A percentile compares a stretch with the other conserved stretches of the same genome.
These are phyloP conservation scores for Globisporangium sylvaticum DNA, from an alignment of 352 stramenopile genomes.

Conservation along the genomic window DNA sequence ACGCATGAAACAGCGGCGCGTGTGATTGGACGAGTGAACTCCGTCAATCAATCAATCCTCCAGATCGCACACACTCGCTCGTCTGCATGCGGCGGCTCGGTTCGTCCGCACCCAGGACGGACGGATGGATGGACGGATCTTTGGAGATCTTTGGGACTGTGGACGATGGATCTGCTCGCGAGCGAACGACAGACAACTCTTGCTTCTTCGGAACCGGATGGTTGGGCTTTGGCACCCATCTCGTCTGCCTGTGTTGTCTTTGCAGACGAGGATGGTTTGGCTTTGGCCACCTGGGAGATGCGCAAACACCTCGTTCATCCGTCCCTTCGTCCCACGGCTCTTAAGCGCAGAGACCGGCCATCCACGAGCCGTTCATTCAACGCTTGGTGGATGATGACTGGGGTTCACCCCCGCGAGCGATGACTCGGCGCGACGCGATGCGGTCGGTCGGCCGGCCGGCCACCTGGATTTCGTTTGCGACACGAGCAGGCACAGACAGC, in stretches of 20 bases:
- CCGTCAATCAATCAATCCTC: neutral
- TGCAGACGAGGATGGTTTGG: conserved; percentile 8
- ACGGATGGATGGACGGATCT: conserved; percentile 2
- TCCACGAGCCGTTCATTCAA: conserved; percentile 1
- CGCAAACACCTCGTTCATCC: conserved; percentile 1
- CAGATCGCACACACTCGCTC: neutral
- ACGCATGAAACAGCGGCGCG: neutral
- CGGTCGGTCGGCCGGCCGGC: neutral
- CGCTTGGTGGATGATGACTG: neutral
- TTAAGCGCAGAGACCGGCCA: neutral
- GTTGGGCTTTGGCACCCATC: neutral
- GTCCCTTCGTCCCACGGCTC: neutral
- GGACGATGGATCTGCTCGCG: conserved; percentile 2
- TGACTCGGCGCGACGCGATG: conserved; percentile 13
- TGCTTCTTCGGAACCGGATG: conserved; percentile 1
- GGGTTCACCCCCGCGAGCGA: neutral
- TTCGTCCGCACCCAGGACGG: neutral
- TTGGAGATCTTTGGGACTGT: conserved; percentile 4
- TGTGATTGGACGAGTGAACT: neutral
- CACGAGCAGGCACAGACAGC: conserved; percentile 2
- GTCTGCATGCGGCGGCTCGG: conserved; percentile 5
- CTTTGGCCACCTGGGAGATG: neutral
- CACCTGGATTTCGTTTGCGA: conserved; percentile 13
- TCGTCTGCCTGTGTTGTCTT: neutral
- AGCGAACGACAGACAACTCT: neutral